Conservation (phyloP, 2,329 filamentous ascomycete genomes). For the Pezicula rhizophila region DNA sequence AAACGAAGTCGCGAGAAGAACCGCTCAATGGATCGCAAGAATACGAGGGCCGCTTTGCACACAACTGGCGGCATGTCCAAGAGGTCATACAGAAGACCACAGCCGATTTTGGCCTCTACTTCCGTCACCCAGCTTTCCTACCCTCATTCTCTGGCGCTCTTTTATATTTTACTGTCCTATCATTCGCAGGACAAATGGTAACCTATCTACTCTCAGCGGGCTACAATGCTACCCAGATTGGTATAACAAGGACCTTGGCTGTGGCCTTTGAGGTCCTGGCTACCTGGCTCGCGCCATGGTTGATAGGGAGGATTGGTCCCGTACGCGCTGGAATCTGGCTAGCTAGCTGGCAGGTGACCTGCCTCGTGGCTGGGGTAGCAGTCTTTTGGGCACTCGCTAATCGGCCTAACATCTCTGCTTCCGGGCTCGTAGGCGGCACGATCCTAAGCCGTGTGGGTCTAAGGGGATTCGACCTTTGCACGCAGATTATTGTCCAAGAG, state of each 20-base stretch:
- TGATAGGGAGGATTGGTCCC: conserved; percentile 49
- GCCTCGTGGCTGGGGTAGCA: neutral
- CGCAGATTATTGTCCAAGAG: conserved; percentile 51
- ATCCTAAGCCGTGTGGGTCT: conserved; percentile 54
- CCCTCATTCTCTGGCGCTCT: conserved; percentile 54
- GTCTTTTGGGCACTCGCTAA: neutral
- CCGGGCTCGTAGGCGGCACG: conserved; percentile 42
- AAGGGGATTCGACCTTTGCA: conserved; percentile 55
- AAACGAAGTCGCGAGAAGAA: neutral
- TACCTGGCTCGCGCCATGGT: conserved; percentile 51
- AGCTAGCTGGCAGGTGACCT: neutral
- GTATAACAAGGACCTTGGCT: conserved; percentile 45
- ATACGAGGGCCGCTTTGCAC: neutral
- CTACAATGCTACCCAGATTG: conserved; percentile 45
- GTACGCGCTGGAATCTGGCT: conserved; percentile 42
- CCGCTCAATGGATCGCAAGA: too few species aligned
- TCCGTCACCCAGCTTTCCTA: conserved; percentile 48
- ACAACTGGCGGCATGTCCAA: neutral
- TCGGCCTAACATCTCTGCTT: conserved; percentile 33
- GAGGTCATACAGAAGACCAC: neutral
- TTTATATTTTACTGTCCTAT: conserved; percentile 56
- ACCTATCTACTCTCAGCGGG: conserved; percentile 54
- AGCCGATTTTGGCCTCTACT: conserved; percentile 31
- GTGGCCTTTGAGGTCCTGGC: conserved; percentile 52
- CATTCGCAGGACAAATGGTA: conserved; percentile 56